Evolutionary conservation across 75 land plant species (phyloP), one percentile per base, ranked within the genome.

Genomic region (Larix kaempferi): DNA sequence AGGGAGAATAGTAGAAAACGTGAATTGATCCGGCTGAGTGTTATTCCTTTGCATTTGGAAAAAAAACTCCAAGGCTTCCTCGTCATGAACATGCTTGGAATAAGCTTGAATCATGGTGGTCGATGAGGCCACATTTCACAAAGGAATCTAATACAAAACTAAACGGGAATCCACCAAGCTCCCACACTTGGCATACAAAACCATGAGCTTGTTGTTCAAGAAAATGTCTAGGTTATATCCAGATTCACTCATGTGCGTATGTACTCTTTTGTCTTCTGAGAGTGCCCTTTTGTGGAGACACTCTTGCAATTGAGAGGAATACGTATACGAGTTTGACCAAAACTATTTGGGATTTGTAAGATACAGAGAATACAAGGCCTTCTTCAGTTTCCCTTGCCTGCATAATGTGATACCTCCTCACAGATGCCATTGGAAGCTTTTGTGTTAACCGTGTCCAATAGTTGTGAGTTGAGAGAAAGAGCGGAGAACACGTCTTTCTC

Each of bases 151-250:
- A 57, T 81, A 83, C 61, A 84, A 87, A 79, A 87, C 72, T 5
- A 33, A 14, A 21, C 82, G 52, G 11, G 90, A 88, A 64, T 75
- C 49, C 1, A 29, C 58, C 4, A 88, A 12, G 35, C 57, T 67
- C 2, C 94, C 90, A 49, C 81, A 77, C 56, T 80, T 82, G 5
- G 84, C 78, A 75, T 87, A 90, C 85, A 90, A 80, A 35, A 74
- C 80, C 4, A 88, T 55, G 76, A 89, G 75, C 3, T 87, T 85
- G 71, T 88, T 90, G 29, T 15, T 37, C 71, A 66, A 66, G 17
- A 16, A 17, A 2, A 66, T 13, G 35, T 33, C 71, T 5, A 19
- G 5, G 17, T 37, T 17, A 66, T 25, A 33, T 33, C 71, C 17
- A 25, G 37, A 15, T 66, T 15, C 39, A 4, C 2, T 66, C 6